Evolutionary conservation across 2,329 filamentous ascomycete genomes (phyloP), one percentile per base, ranked within the genome.

Genomic region (Trichoderma koningiopsis): DNA sequence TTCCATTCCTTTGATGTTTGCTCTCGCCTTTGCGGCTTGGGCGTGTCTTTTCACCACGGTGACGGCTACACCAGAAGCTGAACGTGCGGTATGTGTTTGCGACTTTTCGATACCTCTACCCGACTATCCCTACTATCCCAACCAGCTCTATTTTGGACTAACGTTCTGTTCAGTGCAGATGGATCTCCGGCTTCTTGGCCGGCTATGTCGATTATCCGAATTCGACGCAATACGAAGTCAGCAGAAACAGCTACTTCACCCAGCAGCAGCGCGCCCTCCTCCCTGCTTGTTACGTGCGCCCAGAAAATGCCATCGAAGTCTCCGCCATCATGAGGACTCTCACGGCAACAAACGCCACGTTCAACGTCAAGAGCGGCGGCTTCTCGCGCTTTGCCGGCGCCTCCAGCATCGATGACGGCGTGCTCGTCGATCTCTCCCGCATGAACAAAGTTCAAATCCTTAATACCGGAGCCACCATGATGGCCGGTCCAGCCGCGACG

Each of bases 341-440:
- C 10, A 57, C 69, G 5, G 35, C 22, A 2, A 40, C 60, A 29
- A 40, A 70, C 19, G 72, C 57, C 19, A 74, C 72, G 0, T 88
- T 88, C 75, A 81, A 85, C 3, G 80, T 85, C 70, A 84, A 84
- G 47, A 79, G 80, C 56, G 85, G 86, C n/a, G 86, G 86, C 0
- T 86, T 88, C 75, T 82, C 81, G 2, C 78, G 82, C 3, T 84
- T 83, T 70, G 75, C 79, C 0, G 81, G 79, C 4, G 78, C 79
- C 1, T 82, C 83, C 7, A 87, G 80, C 72, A 79, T 79, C 68
- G 72, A 76, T 5, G 72, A 72, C 16, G 80, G 83, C 16, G 75
- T 85, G 5, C 80, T 81, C 4, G 76, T 87, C 63, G 82, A 83
- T 69, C 74, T 87, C n/a, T 75, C 76, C 10, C 72, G 73, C 4